These are phyloP conservation scores for Acanthochlamys bracteata DNA, from an alignment of 106 monocot genomes.

Conservation along the genomic window DNA sequence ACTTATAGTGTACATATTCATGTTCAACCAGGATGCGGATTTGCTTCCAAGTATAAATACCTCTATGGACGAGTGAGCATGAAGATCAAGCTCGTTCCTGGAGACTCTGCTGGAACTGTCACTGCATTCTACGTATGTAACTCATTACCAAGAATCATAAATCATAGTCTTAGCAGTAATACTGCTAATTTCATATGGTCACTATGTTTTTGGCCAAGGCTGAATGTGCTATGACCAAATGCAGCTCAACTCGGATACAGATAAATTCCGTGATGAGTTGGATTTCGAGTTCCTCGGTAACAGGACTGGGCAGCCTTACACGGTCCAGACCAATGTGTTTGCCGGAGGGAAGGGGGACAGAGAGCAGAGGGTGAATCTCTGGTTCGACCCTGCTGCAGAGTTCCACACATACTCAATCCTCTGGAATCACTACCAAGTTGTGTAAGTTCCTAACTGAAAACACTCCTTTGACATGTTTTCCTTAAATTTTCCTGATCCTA, in stretches of 20 bases:
- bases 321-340: constrained; percentile 59
- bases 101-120: constrained; percentile 38
- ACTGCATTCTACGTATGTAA: constrained; percentile 29
- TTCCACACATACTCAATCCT: constrained; percentile 57
- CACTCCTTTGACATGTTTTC: too few species aligned
- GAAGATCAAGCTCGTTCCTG: constrained; percentile 30
- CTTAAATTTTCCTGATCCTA: neutral
- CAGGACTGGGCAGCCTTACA: constrained; percentile 39
- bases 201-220: neutral
- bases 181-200: too few species aligned
- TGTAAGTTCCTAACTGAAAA: constrained; percentile 14
- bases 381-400: constrained; percentile 52
- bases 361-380: constrained; percentile 47
- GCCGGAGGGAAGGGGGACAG: constrained; percentile 44
- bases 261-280: constrained; percentile 35
- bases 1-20: neutral
- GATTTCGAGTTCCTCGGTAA: constrained; percentile 68
- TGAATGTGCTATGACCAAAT: neutral
- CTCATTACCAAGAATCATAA: neutral
- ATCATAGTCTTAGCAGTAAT: neutral
- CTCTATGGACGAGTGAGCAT: constrained; percentile 24
- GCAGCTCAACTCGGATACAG: constrained; percentile 14
- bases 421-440: constrained; percentile 33
- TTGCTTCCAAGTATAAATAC: constrained; percentile 26
- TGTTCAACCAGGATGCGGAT: constrained; percentile 24